Evolutionary conservation across 73 alveolate genomes (phyloP).

Genomic region (Symbiodinium natans): DNA sequence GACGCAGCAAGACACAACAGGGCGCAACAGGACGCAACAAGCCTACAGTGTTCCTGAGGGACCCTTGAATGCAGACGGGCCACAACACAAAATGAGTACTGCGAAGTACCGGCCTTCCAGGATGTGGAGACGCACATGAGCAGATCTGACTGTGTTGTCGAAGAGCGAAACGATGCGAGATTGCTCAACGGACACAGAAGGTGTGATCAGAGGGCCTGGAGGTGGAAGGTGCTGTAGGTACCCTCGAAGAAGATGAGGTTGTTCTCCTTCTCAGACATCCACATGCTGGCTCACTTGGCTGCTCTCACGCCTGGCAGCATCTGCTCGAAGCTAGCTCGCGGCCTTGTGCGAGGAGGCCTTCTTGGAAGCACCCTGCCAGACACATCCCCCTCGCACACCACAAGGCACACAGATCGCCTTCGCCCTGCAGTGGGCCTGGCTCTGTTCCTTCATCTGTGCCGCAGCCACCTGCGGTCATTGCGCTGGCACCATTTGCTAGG

Average conservation of each 20-base stretch:
- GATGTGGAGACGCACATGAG: background rate
- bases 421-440: too few species aligned
- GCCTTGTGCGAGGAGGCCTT: too few species aligned
- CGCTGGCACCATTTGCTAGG: too few species aligned
- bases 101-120: constrained; percentile 69
- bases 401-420: too few species aligned
- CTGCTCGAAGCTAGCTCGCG: too few species aligned
- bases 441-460: too few species aligned
- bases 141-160: background rate
- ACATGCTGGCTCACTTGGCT: background rate
- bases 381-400: too few species aligned
- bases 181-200: too few species aligned
- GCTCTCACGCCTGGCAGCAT: background rate
- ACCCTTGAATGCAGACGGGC: background rate
- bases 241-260: constrained; percentile 32
- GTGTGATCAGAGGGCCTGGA: constrained; percentile 31
- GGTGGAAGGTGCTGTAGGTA: constrained; percentile 52
- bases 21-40: background rate
- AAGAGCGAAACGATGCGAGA: too few species aligned
- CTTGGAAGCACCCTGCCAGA: too few species aligned
- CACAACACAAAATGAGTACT: constrained; percentile 57
- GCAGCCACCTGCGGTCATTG: too few species aligned
- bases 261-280: background rate
- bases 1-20: background rate
- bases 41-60: background rate